Percentiles rank a stretch among this genome's conserved stretches.
These are phyloP conservation scores for Aspergillus saccharolyticus DNA, from an alignment of 495 filamentous ascomycete species.

Conservation along the genomic window DNA sequence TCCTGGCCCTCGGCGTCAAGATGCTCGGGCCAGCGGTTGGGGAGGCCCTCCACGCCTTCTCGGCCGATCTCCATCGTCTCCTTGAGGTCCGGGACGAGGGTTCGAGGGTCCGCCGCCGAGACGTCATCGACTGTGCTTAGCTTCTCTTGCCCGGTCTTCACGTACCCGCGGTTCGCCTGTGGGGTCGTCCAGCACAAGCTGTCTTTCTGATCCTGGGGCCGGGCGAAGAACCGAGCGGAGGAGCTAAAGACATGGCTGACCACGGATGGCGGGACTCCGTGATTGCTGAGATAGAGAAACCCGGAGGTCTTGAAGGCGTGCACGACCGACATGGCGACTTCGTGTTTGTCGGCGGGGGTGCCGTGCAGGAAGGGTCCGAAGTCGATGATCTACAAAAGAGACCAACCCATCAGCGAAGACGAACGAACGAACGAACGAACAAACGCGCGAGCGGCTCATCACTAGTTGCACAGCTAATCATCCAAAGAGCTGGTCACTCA, in stretches of 20 bases:
- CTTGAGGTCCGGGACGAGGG: constrained; percentile 72
- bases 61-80: constrained; percentile 81
- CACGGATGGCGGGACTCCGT: constrained; percentile 59
- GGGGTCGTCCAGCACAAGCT: constrained; percentile 64
- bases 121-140: constrained; percentile 54
- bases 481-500: constrained; percentile 27
- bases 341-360: constrained; percentile 53
- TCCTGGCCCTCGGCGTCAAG: constrained; percentile 54
- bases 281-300: constrained; percentile 85
- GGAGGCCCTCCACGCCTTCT: constrained; percentile 58
- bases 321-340: constrained; percentile 66
- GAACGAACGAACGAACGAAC: neutral
- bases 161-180: constrained; percentile 74
- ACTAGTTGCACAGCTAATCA: neutral
- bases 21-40: constrained; percentile 78
- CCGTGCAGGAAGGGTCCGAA: constrained; percentile 71
- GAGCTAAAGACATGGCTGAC: constrained; percentile 59
- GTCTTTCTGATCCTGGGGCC: constrained; percentile 66
- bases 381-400: constrained; percentile 72
- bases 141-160: constrained; percentile 71
- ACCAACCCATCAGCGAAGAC: neutral
- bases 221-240: constrained; percentile 73
- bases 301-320: constrained; percentile 79
- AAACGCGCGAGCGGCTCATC: neutral
- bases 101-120: constrained; percentile 37